phyloP scores from a whole-genome alignment of 2,329 filamentous ascomycete species.

The Cladosporium sp. region DNA sequence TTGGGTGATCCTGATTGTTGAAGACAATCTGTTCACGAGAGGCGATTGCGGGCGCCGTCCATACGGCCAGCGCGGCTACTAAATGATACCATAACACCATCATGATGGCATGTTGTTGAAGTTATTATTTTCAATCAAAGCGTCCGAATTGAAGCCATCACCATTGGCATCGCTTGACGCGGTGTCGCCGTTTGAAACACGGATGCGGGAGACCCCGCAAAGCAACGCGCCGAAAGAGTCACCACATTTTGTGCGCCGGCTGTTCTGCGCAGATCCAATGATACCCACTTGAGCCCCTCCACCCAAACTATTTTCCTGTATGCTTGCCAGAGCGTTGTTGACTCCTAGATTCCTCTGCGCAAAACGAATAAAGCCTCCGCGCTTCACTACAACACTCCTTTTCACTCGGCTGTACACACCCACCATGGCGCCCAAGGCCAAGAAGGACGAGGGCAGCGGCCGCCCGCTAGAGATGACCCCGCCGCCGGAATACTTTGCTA shows the following conservation, averaged over 20 bases:
- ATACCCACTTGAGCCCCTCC: slow-evolving; percentile 10
- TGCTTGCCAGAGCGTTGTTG: slow-evolving; percentile 4
- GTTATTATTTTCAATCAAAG: too few relatives aligned
- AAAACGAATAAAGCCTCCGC: slow-evolving; percentile 1
- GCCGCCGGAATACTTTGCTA: slow-evolving; percentile 70
- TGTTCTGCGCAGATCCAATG: slow-evolving; percentile 5
- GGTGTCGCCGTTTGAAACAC: too few relatives aligned
- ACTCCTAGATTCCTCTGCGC: slow-evolving; percentile 5
- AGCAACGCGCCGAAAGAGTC: slow-evolving; percentile 7
- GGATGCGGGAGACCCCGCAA: slow-evolving; percentile 2
- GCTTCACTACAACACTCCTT: neutral
- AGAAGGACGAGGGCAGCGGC: slow-evolving; percentile 28
- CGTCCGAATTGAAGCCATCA: too few relatives aligned
- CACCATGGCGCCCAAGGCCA: slow-evolving; percentile 32
- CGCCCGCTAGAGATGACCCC: slow-evolving; percentile 44
- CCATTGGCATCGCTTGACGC: too few relatives aligned
- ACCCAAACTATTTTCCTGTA: slow-evolving; percentile 8
- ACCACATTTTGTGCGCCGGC: slow-evolving; percentile 8
- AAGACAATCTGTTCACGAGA: slow-evolving; percentile 1
- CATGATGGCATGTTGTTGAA: neutral
- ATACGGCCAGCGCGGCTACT: too few relatives aligned
- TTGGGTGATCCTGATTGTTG: neutral
- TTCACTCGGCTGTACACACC: slow-evolving; percentile 12
- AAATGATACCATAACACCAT: neutral
- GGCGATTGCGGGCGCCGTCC: neutral